These are phyloP conservation scores for Nicotiana obtusifolia DNA, from an alignment of 257 asterid genomes.

Conservation along the genomic window DNA sequence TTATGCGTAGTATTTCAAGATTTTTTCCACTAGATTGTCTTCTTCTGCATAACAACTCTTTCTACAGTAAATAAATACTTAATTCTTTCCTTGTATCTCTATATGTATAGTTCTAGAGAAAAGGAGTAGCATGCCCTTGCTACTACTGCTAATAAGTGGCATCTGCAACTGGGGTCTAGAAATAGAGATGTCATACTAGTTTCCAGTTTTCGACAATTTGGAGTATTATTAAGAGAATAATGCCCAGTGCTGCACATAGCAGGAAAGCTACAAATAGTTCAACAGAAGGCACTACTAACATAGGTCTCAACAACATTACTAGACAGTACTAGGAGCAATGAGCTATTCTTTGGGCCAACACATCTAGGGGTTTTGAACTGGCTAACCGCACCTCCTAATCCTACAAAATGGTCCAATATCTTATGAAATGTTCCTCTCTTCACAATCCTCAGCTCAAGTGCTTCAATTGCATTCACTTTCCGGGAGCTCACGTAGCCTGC, in stretches of 20 bases:
- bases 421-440: constrained; percentile 71
- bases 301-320: constrained; percentile 52
- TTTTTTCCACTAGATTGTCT: too few relatives aligned
- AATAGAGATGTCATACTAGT: neutral
- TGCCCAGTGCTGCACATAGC: neutral
- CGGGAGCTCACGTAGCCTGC: constrained; percentile 81
- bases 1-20: too few relatives aligned
- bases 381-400: constrained; percentile 89
- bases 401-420: constrained; percentile 84
- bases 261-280: neutral
- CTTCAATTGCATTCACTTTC: constrained; percentile 50
- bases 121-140: too few relatives aligned
- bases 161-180: too few relatives aligned
- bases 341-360: constrained; percentile 51
- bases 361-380: constrained; percentile 96
- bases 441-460: constrained; percentile 65
- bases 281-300: constrained; percentile 56
- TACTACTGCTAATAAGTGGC: too few relatives aligned
- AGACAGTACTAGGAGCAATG: constrained; percentile 55
- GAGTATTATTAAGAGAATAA: neutral
- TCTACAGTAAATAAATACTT: too few relatives aligned
- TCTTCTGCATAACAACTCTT: too few relatives aligned
- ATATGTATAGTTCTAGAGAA: neutral
- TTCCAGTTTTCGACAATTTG: neutral
- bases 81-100: too few relatives aligned